Percentiles rank a stretch among this genome's conserved stretches.
phyloP scores from a whole-genome alignment of 2,329 filamentous ascomycete species.

The Diplodia corticola region DNA sequence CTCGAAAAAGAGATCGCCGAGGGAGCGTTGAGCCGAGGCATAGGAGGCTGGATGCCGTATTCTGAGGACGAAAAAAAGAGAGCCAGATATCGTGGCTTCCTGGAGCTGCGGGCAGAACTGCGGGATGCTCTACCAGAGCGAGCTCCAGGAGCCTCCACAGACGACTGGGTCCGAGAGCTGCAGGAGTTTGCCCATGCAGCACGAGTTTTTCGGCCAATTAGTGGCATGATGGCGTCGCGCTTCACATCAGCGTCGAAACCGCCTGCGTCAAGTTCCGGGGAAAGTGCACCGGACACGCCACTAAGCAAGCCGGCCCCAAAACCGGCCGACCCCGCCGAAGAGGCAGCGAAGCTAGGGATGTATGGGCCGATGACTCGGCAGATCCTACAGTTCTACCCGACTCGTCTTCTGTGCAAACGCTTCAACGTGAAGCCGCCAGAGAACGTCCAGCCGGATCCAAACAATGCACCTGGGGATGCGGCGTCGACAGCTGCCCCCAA shows the following conservation, averaged over 20 bases:
- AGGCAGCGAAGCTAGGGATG: constrained; percentile 88
- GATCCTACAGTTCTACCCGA: constrained; percentile 72
- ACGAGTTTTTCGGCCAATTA: constrained; percentile 86
- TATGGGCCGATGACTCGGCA: constrained; percentile 84
- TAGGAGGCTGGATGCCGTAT: constrained; percentile 76
- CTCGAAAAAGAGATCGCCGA: constrained; percentile 46
- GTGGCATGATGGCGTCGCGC: constrained; percentile 86
- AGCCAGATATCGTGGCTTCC: constrained; percentile 75
- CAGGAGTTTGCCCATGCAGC: constrained; percentile 74
- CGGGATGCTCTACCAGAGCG: constrained; percentile 60
- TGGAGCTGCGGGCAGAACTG: constrained; percentile 70
- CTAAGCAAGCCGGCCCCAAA: constrained; percentile 55
- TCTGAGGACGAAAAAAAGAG: constrained; percentile 78
- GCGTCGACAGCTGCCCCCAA: not conserved
- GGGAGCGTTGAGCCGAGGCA: constrained; percentile 49
- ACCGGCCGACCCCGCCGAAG: constrained; percentile 73
- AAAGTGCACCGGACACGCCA: constrained; percentile 28
- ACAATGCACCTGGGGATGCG: constrained; percentile 23
- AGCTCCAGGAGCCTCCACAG: constrained; percentile 53
- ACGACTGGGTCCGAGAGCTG: constrained; percentile 80
- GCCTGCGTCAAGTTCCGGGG: constrained; percentile 36
- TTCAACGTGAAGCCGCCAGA: constrained; percentile 80
- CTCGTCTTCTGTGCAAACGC: constrained; percentile 85
- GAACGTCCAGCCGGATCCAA: constrained; percentile 7
- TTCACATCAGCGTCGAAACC: constrained; percentile 72